phyloP scores from a whole-genome alignment of 345 rosid species.

The Boechera divaricarpa region DNA sequence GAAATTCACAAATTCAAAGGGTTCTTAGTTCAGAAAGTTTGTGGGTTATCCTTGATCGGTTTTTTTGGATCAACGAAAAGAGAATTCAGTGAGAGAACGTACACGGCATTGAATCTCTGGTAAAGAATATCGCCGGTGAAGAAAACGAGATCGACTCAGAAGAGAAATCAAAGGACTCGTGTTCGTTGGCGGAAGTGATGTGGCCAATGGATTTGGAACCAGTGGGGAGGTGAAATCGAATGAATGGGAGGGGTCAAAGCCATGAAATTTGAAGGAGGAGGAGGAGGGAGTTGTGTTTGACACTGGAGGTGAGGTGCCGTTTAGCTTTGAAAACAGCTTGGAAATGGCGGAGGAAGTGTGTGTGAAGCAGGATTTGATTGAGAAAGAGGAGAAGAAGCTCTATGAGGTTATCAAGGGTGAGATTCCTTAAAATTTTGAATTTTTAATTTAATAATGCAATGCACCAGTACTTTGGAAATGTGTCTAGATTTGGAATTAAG shows the following conservation, averaged over 20 bases:
- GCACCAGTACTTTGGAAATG: constrained; percentile 3
- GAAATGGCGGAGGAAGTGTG: constrained; percentile 44
- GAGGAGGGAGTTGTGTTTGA: constrained; percentile 55
- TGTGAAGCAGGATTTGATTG: constrained; percentile 54
- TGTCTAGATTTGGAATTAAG: constrained; percentile 11
- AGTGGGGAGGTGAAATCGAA: constrained; percentile 23
- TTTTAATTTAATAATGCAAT: not conserved
- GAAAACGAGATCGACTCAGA: too few relatives aligned
- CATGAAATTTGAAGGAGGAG: constrained; percentile 60
- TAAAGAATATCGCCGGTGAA: too few relatives aligned
- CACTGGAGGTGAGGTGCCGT: constrained; percentile 39
- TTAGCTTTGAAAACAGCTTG: constrained; percentile 28
- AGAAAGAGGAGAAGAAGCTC: constrained; percentile 69
- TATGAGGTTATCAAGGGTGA: constrained; percentile 64
- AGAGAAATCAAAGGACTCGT: not conserved
- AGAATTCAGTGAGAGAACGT: too few relatives aligned
- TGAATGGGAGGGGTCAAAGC: constrained; percentile 42
- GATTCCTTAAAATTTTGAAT: not conserved
- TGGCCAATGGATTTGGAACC: not conserved
- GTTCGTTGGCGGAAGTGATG: constrained; percentile 50
- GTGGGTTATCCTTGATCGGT: too few relatives aligned
- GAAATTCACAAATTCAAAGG: too few relatives aligned
- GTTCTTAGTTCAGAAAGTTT: too few relatives aligned
- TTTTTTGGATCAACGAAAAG: too few relatives aligned
- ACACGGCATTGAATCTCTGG: too few relatives aligned